Percentiles rank a stretch among this genome's conserved stretches.
Conservation (phyloP, 495 filamentous ascomycete genomes). For the Penicillium samsonianum region DNA sequence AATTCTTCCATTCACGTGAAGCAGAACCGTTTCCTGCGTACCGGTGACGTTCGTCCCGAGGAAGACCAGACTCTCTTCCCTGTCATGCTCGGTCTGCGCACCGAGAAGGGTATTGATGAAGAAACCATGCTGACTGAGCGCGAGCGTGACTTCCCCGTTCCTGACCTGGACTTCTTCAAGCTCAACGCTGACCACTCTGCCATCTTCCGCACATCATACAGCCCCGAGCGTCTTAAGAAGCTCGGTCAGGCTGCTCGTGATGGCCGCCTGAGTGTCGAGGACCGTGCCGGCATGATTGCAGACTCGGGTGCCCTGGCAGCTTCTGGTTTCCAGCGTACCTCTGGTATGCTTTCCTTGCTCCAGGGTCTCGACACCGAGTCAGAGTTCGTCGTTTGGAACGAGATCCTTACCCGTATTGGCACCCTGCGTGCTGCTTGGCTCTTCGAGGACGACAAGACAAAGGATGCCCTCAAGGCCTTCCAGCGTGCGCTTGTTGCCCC, state of each 20-base stretch:
- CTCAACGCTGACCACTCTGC: constrained; percentile 68
- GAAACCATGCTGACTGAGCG: constrained; percentile 67
- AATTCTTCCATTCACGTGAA: constrained; percentile 54
- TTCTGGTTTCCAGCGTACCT: constrained; percentile 91
- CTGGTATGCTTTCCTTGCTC: constrained; percentile 80
- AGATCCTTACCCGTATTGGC: constrained; percentile 76
- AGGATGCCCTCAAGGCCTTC: constrained; percentile 78
- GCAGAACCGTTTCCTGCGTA: constrained; percentile 69
- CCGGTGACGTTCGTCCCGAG: constrained; percentile 65
- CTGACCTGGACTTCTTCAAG: constrained; percentile 66
- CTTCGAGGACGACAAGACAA: constrained; percentile 75
- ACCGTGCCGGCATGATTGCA: constrained; percentile 93
- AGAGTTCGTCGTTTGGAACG: constrained; percentile 93
- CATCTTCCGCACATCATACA: constrained; percentile 65
- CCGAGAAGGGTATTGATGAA: constrained; percentile 58
- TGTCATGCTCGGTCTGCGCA: constrained; percentile 61
- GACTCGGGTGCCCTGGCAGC: constrained; percentile 89
- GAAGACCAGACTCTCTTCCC: constrained; percentile 73
- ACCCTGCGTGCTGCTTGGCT: constrained; percentile 80
- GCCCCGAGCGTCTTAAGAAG: constrained; percentile 60
- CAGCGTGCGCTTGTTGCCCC: constrained; percentile 70
- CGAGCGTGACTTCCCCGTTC: constrained; percentile 69
- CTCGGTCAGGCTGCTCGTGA: constrained; percentile 76
- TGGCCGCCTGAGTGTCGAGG: constrained; percentile 85
- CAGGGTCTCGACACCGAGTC: constrained; percentile 80